Evolutionary conservation across 768 basidiomycete genomes (phyloP).

Genomic region (Suillus spraguei): DNA sequence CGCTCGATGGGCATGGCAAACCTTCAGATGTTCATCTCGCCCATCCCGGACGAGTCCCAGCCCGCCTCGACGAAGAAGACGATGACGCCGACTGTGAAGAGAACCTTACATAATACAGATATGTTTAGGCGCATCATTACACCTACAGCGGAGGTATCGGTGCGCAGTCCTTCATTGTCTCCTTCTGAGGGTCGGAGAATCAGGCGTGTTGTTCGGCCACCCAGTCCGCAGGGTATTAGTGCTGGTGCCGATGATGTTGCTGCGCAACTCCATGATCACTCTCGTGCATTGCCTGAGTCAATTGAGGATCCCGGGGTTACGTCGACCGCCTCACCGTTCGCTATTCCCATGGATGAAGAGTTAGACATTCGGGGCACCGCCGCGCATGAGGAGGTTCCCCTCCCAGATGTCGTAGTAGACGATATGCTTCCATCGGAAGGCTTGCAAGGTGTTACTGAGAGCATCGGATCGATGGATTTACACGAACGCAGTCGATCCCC

Average conservation of each 20-base stretch:
- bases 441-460: constrained; percentile 3
- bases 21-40: constrained; percentile 7
- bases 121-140: constrained; percentile 4
- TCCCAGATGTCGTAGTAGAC: background rate
- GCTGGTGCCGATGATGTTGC: background rate
- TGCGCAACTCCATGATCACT: background rate
- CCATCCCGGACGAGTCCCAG: background rate
- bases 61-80: background rate
- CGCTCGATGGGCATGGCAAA: constrained; percentile 2
- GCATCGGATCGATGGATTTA: constrained; percentile 5
- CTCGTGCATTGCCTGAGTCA: background rate
- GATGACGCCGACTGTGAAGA: background rate
- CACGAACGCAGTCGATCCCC: background rate
- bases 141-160: background rate
- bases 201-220: background rate
- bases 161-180: background rate
- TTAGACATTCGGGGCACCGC: background rate
- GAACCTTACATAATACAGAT: background rate
- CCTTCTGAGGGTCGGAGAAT: constrained; percentile 6
- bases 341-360: background rate
- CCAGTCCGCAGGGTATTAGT: background rate
- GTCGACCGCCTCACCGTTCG: background rate
- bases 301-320: background rate
- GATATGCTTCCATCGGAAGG: background rate
- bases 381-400: background rate